Conservation (phyloP, 2,329 filamentous ascomycete species). For the Beauveria asiatica region DNA sequence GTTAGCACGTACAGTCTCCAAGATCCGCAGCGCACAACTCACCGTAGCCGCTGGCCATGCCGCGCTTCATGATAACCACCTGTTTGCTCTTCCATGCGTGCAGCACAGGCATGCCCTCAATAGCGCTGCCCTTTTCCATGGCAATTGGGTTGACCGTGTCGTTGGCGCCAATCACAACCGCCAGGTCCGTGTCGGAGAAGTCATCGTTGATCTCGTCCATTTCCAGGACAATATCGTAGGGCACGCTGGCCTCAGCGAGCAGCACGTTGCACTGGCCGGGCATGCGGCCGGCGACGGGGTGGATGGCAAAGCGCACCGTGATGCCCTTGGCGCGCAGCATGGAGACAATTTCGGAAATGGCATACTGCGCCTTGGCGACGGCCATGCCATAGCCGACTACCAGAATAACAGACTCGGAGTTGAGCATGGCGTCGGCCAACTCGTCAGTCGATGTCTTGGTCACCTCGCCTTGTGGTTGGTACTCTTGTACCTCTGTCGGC, state of each 20-base stretch:
- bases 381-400: constrained; percentile 93
- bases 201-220: constrained; percentile 97
- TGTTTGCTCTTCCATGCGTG: constrained; percentile 93
- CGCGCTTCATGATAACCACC: constrained; percentile 87
- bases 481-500: constrained; percentile 48
- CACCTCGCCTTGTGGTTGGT: constrained; percentile 71
- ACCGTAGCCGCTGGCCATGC: constrained; percentile 83
- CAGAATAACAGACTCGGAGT: constrained; percentile 79
- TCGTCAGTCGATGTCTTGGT: constrained; percentile 75
- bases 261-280: constrained; percentile 89
- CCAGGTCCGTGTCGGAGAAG: constrained; percentile 76
- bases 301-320: constrained; percentile 81
- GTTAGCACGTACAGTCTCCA: constrained; percentile 14
- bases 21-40: constrained; percentile 22
- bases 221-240: constrained; percentile 86
- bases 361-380: constrained; percentile 87
- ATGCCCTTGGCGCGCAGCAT: constrained; percentile 67
- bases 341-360: constrained; percentile 72
- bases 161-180: constrained; percentile 83
- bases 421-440: constrained; percentile 64
- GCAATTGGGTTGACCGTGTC: constrained; percentile 91
- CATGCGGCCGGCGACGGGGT: constrained; percentile 86
- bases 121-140: constrained; percentile 71
- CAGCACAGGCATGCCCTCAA: constrained; percentile 87
- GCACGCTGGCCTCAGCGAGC: constrained; percentile 77